Evolutionary conservation across 148 eudicot genomes (phyloP), one percentile per base, ranked within the genome.

Genomic region (Diospyros kaki): DNA sequence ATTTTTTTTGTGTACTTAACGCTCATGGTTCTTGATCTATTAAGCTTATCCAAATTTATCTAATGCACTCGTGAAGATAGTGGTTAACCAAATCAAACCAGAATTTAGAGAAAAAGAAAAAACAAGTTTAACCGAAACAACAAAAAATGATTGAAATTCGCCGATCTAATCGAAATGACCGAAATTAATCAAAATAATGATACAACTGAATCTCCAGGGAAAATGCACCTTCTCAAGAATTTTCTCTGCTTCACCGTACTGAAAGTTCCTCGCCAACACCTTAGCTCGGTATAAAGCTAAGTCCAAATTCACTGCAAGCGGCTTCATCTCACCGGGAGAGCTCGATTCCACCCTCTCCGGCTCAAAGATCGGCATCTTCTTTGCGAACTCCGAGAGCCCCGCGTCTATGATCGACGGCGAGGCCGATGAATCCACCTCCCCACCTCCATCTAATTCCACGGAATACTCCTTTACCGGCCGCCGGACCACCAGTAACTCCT

Each of bases 361-460:
- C 82, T 94, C 94, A 64, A 95, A 95, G 39, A 92, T 89, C 0
- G 94, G 91, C 86, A 90, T 66, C 56, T 87, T 93, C 87, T 88
- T 88, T 0, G 97, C 96, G 58, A 93, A 83, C 6, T 84, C 81
- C 60, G 90, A 85, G 5, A 91, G 81, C 18, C 83, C 81, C 9
- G 65, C 80, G 78, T 91, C 98, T 15, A 93, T 76, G 3, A 78
- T 71, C 40, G 85, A 81, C 43, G 85, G 70, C 42, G 73, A 78
- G 17, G 67, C 63, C 5, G 65, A 59, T 18, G n/a, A 44, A 1
- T 77, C 72, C 10, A 68, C 80, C 12, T 12, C 79, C 12, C 46
- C 73, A 48, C 59, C 84, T 12, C 17, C 68, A 74, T 78, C 84
- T 5, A 28, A 28, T 28, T 69, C 77, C 39, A n/a, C 80, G 17